Percentiles rank a stretch among this genome's conserved stretches.
Conservation (phyloP, 108 stramenopile species). For the Hondaea fermentalgiana region DNA sequence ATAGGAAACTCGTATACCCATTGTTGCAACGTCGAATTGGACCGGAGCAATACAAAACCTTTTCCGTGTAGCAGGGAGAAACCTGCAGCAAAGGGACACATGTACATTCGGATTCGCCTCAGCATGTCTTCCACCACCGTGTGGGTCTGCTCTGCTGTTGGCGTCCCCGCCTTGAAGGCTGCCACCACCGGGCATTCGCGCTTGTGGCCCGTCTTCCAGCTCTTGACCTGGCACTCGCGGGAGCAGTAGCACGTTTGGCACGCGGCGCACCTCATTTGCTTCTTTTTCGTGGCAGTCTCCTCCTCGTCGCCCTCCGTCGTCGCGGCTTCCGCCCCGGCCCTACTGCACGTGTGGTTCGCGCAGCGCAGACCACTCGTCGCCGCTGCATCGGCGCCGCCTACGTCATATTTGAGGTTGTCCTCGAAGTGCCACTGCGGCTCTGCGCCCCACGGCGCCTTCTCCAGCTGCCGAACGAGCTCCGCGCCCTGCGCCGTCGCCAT, state of each 20-base stretch:
- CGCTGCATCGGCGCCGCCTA: not conserved
- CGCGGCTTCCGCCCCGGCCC: too few species aligned
- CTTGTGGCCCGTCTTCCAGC: constrained; percentile 3
- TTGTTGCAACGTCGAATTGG: not conserved
- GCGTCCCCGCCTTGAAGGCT: not conserved
- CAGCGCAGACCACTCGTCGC: not conserved
- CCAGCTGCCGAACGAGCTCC: not conserved
- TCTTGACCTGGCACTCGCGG: not conserved
- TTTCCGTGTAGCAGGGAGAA: not conserved
- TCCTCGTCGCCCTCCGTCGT: too few species aligned
- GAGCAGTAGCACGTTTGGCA: not conserved
- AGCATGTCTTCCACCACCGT: not conserved
- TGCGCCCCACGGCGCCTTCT: not conserved
- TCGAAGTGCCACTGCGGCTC: not conserved
- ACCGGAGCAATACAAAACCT: not conserved
- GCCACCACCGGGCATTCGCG: not conserved
- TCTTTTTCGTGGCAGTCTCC: not conserved
- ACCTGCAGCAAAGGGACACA: not conserved
- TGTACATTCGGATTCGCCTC: not conserved
- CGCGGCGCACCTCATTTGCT: not conserved
- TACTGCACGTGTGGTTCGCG: not conserved
- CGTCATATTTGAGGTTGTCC: constrained; percentile 4
- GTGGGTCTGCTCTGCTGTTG: not conserved
- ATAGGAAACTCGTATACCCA: not conserved
- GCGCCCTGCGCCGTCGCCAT: not conserved